Conservation (phyloP, 1,284 basidiomycete species). For the Ceratobasidium sp. region DNA sequence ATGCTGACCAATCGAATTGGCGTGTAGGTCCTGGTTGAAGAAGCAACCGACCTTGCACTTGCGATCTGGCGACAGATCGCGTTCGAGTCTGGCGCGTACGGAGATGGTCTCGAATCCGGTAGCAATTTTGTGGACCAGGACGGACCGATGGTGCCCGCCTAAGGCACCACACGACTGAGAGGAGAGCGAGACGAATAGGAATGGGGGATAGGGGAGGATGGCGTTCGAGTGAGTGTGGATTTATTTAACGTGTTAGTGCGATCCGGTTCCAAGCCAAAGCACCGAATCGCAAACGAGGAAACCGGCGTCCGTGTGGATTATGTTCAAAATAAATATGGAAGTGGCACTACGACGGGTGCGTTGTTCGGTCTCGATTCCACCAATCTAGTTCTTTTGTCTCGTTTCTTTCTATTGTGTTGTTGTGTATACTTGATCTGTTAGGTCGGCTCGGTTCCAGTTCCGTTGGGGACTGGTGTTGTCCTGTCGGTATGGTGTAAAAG, state of each 20-base stretch:
- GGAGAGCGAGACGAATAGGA: not conserved
- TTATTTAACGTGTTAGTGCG: conserved; percentile 4
- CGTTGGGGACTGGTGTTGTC: conserved; percentile 9
- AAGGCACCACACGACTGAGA: no score
- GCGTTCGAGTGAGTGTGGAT: conserved; percentile 28
- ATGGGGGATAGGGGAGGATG: not conserved
- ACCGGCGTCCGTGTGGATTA: no score
- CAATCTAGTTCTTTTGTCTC: no score
- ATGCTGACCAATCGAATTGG: not conserved
- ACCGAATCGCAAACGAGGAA: no score
- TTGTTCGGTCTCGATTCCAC: not conserved
- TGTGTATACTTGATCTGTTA: conserved; percentile 43
- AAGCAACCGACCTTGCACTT: conserved; percentile 78
- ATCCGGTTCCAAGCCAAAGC: not conserved
- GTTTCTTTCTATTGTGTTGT: conserved; percentile 5
- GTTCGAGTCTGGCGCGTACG: conserved; percentile 90
- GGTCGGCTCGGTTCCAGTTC: conserved; percentile 2
- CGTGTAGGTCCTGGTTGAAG: conserved; percentile 84
- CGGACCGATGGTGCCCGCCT: conserved; percentile 23
- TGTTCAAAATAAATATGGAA: not conserved
- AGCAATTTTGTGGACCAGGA: conserved; percentile 71
- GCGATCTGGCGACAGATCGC: conserved; percentile 88
- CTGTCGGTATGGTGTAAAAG: not conserved
- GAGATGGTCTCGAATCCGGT: conserved; percentile 82
- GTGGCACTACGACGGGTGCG: conserved; percentile 15